Conservation (phyloP, 306 rosid species). For the Neltuma alba region DNA sequence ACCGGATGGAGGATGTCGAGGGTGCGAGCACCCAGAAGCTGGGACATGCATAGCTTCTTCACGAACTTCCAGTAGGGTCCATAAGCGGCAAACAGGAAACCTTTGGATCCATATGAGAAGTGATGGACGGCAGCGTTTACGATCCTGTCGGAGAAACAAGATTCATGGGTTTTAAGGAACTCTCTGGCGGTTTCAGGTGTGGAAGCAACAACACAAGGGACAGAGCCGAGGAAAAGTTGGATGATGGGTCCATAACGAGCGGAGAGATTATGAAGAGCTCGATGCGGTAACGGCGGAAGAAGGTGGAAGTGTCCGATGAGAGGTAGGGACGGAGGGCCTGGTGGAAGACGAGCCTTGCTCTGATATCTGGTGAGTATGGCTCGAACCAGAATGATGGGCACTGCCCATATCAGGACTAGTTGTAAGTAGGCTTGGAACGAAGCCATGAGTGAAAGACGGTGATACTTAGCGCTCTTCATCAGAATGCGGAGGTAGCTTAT, state of each 20-base stretch:
- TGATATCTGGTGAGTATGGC: constrained; percentile 26
- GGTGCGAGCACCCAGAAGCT: constrained; percentile 51
- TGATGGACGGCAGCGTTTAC: constrained; percentile 27
- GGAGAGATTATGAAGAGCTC: constrained; percentile 41
- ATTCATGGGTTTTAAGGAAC: constrained; percentile 53
- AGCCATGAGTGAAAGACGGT: background rate
- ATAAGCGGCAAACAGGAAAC: constrained; percentile 43
- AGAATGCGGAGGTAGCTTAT: background rate
- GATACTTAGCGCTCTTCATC: background rate
- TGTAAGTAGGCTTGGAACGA: background rate
- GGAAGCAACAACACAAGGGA: constrained; percentile 47
- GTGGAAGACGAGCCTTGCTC: constrained; percentile 31
- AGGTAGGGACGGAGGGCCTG: constrained; percentile 42
- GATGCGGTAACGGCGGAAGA: constrained; percentile 42
- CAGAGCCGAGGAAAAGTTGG: constrained; percentile 48
- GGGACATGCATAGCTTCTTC: constrained; percentile 50
- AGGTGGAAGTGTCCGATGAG: constrained; percentile 51
- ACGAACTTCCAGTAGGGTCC: constrained; percentile 63
- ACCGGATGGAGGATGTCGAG: constrained; percentile 35
- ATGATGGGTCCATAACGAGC: constrained; percentile 49
- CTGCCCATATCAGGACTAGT: constrained; percentile 19
- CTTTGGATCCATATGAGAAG: constrained; percentile 39
- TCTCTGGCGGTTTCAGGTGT: constrained; percentile 50
- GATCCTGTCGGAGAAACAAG: constrained; percentile 40
- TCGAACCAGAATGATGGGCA: constrained; percentile 23